Percentiles rank a stretch among this genome's conserved stretches.
Evolutionary conservation across 2,329 filamentous ascomycete genomes (phyloP).

Genomic region (Stachybotrys chlorohalonatus): DNA sequence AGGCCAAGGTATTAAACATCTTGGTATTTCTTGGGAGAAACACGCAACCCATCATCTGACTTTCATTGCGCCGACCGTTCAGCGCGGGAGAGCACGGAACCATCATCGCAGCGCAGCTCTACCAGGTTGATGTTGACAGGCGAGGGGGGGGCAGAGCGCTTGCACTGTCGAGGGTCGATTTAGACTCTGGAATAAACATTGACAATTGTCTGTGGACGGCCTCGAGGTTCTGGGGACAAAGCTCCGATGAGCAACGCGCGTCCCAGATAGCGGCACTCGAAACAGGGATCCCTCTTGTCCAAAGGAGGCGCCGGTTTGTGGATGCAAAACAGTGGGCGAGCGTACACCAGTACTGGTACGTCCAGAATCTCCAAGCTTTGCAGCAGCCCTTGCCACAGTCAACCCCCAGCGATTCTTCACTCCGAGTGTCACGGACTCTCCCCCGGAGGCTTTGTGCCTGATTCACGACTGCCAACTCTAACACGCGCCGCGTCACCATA

Average conservation of each 20-base stretch:
- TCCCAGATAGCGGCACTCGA: background rate
- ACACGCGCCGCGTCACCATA: background rate
- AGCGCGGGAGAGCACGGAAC: background rate
- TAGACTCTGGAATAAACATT: background rate
- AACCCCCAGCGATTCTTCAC: too few species aligned
- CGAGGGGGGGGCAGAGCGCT: too few species aligned
- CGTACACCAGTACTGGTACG: background rate
- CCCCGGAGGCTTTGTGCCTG: background rate
- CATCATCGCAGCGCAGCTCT: background rate
- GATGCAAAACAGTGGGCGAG: background rate
- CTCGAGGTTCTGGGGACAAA: background rate
- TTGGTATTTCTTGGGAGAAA: background rate
- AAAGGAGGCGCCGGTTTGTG: background rate
- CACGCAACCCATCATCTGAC: background rate
- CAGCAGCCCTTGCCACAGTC: too few species aligned
- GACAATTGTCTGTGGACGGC: background rate
- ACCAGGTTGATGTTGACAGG: too few species aligned
- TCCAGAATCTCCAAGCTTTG: too few species aligned
- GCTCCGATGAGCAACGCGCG: background rate
- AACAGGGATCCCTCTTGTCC: background rate
- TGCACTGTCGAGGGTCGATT: background rate
- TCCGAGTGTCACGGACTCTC: background rate
- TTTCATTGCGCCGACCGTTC: background rate
- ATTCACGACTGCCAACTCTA: background rate
- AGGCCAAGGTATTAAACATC: background rate